phyloP scores from a whole-genome alignment of 305 asterid genomes.

The Fraxinus ornus region DNA sequence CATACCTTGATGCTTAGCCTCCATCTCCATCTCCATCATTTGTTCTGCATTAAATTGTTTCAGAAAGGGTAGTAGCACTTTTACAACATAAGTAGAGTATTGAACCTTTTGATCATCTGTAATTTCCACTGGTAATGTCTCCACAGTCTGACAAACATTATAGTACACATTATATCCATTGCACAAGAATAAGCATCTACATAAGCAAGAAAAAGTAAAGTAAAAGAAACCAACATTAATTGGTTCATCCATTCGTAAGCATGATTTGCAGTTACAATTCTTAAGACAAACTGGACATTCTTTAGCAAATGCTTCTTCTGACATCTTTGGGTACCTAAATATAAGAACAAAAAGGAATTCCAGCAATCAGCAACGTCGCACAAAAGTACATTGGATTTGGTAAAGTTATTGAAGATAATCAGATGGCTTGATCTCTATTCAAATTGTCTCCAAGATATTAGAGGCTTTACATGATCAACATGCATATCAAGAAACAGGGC shows the following conservation, averaged over 20 bases:
- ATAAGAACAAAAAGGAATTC: background rate
- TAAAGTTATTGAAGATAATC: background rate
- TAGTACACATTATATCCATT: constrained; percentile 14
- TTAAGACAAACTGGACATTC: constrained; percentile 66
- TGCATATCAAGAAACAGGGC: background rate
- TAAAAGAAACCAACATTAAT: constrained; percentile 35
- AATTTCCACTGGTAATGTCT: constrained; percentile 19
- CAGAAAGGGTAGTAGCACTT: constrained; percentile 48
- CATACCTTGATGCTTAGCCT: constrained; percentile 51
- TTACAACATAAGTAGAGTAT: constrained; percentile 44
- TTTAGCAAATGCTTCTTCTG: constrained; percentile 50
- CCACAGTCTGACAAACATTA: constrained; percentile 29
- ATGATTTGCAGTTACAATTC: constrained; percentile 65
- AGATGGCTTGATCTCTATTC: background rate
- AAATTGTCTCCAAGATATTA: background rate
- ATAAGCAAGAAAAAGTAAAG: background rate
- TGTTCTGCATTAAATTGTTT: constrained; percentile 49
- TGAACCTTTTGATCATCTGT: constrained; percentile 32
- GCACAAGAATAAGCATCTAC: constrained; percentile 14
- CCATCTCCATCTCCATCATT: constrained; percentile 43
- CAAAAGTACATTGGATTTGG: background rate
- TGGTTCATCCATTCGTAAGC: constrained; percentile 57
- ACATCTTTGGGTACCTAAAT: constrained; percentile 60
- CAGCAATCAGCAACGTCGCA: background rate
- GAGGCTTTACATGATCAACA: background rate